A percentile compares a stretch with the other conserved stretches of the same genome.
phyloP scores from a whole-genome alignment of 129 eudicot genomes.

The Tanacetum coccineum region DNA sequence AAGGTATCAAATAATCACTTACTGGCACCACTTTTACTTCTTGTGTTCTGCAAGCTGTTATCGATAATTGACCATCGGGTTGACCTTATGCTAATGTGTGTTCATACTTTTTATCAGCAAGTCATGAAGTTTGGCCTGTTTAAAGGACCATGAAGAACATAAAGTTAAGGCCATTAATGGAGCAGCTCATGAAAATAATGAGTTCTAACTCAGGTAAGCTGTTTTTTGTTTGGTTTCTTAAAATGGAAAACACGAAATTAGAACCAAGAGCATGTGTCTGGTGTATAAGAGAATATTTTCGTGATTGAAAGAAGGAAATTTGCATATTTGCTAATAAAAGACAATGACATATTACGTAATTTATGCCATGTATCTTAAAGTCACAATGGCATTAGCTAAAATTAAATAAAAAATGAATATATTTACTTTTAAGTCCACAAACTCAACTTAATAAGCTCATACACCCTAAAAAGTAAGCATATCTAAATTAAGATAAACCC shows the following conservation, averaged over 20 bases:
- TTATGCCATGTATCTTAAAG: no score
- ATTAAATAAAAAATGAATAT: no score
- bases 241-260: not conserved
- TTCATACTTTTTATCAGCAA: not conserved
- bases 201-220: not conserved
- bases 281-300: slow-evolving; percentile 15
- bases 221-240: slow-evolving; percentile 13
- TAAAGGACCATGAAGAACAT: no score
- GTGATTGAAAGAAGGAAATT: no score
- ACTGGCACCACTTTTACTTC: not conserved
- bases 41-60: not conserved
- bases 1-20: not conserved
- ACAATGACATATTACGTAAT: slow-evolving; percentile 26
- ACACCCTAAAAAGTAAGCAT: no score
- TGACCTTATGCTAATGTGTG: not conserved
- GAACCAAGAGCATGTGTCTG: slow-evolving; percentile 26
- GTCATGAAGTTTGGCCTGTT: not conserved
- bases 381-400: no score
- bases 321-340: slow-evolving; percentile 26
- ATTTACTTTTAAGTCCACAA: no score
- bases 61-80: no score
- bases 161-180: no score
- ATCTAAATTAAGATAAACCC: no score
- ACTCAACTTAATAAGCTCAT: no score
- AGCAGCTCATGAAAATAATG: not conserved